These are phyloP conservation scores for Colletotrichum agaves DNA, from an alignment of 2,329 filamentous ascomycete genomes.

Conservation along the genomic window DNA sequence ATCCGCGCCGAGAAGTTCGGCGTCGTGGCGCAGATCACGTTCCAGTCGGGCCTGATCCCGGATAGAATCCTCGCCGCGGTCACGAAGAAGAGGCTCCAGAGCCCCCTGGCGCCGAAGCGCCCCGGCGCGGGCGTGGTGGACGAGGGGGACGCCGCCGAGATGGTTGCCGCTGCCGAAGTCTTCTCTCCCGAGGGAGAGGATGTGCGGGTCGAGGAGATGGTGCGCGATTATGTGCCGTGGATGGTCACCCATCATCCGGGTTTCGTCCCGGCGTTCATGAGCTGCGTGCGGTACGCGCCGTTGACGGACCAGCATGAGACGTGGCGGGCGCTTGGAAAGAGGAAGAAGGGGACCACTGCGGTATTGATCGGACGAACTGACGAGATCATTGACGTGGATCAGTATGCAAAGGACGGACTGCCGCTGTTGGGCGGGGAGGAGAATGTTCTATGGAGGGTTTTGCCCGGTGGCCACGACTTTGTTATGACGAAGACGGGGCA, in stretches of 20 bases:
- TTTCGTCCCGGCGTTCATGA: conserved; percentile 70
- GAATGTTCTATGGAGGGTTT: conserved; percentile 60
- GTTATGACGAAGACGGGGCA: conserved; percentile 64
- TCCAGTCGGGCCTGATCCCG: conserved; percentile 65
- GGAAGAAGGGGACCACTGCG: conserved; percentile 56
- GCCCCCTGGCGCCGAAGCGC: conserved; percentile 58
- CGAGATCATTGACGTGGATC: conserved; percentile 62
- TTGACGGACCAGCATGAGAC: conserved; percentile 62
- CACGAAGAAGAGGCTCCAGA: conserved; percentile 59
- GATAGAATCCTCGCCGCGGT: conserved; percentile 60
- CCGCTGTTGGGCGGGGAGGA: conserved; percentile 62
- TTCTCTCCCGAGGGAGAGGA: conserved; percentile 44
- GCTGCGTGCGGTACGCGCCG: conserved; percentile 64
- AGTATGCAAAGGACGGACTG: conserved; percentile 61
- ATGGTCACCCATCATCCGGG: conserved; percentile 66
- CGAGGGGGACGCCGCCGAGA: conserved; percentile 41
- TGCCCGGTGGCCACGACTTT: conserved; percentile 70
- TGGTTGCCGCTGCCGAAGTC: conserved; percentile 56
- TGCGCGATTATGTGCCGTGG: conserved; percentile 66
- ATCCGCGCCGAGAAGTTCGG: conserved; percentile 68
- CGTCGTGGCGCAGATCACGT: conserved; percentile 59
- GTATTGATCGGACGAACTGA: conserved; percentile 63
- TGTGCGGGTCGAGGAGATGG: conserved; percentile 54
- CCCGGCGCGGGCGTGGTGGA: conserved; percentile 35
- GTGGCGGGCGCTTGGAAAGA: conserved; percentile 59